Evolutionary conservation across 345 rosid genomes (phyloP).

Genomic region (Erucastrum elatum): DNA sequence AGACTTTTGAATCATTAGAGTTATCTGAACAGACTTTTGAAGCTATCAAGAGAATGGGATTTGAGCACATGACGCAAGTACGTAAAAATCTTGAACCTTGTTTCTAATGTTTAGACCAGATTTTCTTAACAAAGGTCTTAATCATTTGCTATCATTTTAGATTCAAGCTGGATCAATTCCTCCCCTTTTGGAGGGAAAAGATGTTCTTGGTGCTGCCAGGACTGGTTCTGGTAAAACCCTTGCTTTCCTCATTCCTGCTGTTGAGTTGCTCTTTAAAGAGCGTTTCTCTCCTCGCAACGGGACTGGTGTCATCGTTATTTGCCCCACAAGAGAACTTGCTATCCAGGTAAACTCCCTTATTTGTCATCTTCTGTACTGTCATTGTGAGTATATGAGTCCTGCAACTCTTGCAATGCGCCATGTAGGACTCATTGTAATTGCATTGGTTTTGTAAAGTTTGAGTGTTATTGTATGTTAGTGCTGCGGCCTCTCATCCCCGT

Average conservation of each 20-base stretch:
- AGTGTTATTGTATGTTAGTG: not conserved
- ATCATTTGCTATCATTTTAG: conserved; percentile 40
- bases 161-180: conserved; percentile 89
- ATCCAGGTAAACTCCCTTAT: conserved; percentile 63
- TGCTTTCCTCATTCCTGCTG: conserved; percentile 88
- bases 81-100: not conserved
- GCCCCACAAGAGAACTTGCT: conserved; percentile 98
- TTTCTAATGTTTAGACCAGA: not conserved
- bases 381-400: not conserved
- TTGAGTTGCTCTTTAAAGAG: conserved; percentile 72
- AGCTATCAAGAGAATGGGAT: conserved; percentile 82
- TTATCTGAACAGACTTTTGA: conserved; percentile 64
- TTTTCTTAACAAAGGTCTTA: not conserved
- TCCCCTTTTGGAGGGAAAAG: conserved; percentile 76
- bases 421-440: not conserved
- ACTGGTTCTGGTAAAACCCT: conserved; percentile 99
- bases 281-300: conserved; percentile 79
- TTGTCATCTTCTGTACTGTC: not conserved
- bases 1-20: conserved; percentile 66
- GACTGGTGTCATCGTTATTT: conserved; percentile 81
- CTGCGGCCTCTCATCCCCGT: not conserved
- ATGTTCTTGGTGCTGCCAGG: conserved; percentile 97
- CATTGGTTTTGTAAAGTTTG: not conserved
- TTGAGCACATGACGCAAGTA: conserved; percentile 85
- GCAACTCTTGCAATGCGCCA: not conserved